Percentiles rank a stretch among this genome's conserved stretches.
Conservation (phyloP, 495 filamentous ascomycete genomes). For the Cetradonia linearis region DNA sequence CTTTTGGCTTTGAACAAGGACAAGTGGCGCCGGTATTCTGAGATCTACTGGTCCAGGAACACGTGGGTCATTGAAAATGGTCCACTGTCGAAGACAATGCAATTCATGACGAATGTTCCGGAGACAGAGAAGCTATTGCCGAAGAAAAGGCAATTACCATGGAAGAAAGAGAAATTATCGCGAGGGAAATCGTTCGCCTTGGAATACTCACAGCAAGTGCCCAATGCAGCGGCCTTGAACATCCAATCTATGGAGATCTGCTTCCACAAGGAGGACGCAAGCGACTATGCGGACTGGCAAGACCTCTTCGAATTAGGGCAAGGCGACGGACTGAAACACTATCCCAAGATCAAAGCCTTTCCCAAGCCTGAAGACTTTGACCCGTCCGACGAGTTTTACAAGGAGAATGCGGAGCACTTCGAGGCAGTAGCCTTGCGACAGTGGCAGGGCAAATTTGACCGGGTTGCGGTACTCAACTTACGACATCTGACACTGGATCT, state of each 20-base stretch:
- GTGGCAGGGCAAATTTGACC: conserved; percentile 16
- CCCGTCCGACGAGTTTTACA: no score
- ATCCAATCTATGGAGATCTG: conserved; percentile 13
- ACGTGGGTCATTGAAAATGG: conserved; percentile 13
- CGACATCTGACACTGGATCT: conserved; percentile 10
- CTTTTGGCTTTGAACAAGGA: conserved; percentile 12
- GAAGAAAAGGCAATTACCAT: no score
- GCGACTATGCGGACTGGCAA: background rate
- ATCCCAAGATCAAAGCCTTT: background rate
- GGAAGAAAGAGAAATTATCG: no score
- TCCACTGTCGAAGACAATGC: conserved; percentile 14
- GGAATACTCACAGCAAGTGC: conserved; percentile 8
- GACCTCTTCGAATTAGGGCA: background rate
- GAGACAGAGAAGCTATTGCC: no score
- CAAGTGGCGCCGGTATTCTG: background rate
- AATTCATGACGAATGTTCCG: conserved; percentile 12
- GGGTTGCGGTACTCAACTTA: conserved; percentile 10
- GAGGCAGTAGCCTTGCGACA: background rate
- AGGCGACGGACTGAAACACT: background rate
- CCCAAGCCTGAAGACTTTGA: background rate
- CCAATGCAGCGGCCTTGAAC: conserved; percentile 10
- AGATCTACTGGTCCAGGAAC: conserved; percentile 14
- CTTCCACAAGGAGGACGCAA: conserved; percentile 11
- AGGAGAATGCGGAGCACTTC: background rate
- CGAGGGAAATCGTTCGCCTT: no score